Evolutionary conservation across 139 green algal genomes (phyloP).

Genomic region (Ettlia oleoabundans): DNA sequence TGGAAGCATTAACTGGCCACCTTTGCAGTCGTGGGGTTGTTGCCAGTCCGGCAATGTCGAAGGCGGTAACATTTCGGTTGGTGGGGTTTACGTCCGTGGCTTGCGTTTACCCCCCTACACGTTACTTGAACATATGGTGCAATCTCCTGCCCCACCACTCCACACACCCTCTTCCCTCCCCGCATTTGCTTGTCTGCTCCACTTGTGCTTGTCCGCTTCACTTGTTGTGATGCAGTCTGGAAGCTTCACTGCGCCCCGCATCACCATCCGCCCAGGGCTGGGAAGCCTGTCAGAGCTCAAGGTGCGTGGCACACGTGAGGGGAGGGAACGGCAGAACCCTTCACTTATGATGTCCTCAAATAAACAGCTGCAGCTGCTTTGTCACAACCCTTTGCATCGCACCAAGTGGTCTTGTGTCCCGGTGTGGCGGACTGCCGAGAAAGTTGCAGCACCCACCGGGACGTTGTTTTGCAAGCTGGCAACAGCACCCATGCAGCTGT

Average conservation of each 20-base stretch:
- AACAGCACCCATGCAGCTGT: too few species aligned
- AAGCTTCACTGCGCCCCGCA: constrained; percentile 16
- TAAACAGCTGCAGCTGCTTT: background rate
- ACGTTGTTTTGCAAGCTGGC: too few species aligned
- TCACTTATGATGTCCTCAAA: background rate
- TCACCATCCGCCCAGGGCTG: constrained; percentile 16
- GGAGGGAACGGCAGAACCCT: background rate
- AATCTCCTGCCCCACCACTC: background rate
- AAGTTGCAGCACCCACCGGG: too few species aligned
- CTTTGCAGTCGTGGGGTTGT: too few species aligned
- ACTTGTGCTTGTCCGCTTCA: background rate
- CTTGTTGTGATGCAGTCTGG: background rate
- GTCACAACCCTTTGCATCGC: background rate
- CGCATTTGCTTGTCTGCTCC: background rate
- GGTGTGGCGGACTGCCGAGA: too few species aligned
- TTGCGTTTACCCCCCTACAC: too few species aligned
- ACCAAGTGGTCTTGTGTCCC: too few species aligned
- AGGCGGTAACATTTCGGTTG: too few species aligned
- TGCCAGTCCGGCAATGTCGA: too few species aligned
- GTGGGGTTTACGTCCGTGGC: too few species aligned
- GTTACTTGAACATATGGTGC: too few species aligned
- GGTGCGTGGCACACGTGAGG: background rate
- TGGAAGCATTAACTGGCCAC: too few species aligned
- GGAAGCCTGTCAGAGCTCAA: constrained; percentile 10
- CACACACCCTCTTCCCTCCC: background rate